phyloP scores from a whole-genome alignment of 116 monocot genomes.

The Posidonia oceanica region DNA sequence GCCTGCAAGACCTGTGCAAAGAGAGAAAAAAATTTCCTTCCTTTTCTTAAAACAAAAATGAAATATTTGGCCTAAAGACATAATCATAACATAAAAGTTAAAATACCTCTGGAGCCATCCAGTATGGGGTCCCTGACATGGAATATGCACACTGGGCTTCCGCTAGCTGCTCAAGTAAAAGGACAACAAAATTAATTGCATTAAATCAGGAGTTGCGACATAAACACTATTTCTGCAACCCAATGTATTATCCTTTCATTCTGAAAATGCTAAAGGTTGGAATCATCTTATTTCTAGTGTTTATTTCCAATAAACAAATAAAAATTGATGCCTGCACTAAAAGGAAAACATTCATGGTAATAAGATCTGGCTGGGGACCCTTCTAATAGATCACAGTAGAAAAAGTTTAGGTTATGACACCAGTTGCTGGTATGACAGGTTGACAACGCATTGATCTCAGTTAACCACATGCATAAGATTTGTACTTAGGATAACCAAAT shows the following conservation, averaged over 20 bases:
- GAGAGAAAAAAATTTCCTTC: background rate
- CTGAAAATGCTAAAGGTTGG: too few relatives aligned
- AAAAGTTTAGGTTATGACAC: too few relatives aligned
- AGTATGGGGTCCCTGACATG: conserved; percentile 84
- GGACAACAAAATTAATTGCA: background rate
- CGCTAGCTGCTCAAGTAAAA: conserved; percentile 33
- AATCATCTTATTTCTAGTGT: too few relatives aligned
- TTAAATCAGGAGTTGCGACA: too few relatives aligned
- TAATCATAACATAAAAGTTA: background rate
- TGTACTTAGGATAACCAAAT: background rate
- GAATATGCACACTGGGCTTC: conserved; percentile 56
- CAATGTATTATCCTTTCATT: too few relatives aligned
- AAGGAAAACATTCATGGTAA: too few relatives aligned
- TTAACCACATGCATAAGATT: background rate
- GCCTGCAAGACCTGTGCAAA: conserved; percentile 72
- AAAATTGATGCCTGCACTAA: too few relatives aligned
- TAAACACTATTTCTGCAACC: too few relatives aligned
- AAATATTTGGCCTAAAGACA: background rate
- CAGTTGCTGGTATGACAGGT: too few relatives aligned
- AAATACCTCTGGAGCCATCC: conserved; percentile 99
- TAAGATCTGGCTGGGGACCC: too few relatives aligned
- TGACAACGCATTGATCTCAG: background rate
- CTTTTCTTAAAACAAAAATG: background rate
- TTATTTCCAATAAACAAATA: too few relatives aligned
- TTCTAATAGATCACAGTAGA: too few relatives aligned